Conservation (phyloP, 2,329 filamentous ascomycete species). For the Aspergillus sp. region DNA sequence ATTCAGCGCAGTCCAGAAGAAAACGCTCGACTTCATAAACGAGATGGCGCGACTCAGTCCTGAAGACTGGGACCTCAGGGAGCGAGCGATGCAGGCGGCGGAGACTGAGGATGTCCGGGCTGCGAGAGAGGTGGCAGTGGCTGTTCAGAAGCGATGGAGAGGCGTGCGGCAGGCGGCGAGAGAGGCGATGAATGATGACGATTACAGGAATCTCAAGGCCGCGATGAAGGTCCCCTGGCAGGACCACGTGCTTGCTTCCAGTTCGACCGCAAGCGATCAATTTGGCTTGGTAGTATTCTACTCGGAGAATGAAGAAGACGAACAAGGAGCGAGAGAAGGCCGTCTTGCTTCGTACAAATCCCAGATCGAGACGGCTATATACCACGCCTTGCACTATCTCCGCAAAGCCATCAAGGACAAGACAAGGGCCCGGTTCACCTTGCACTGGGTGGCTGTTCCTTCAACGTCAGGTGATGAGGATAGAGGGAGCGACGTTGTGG, state of each 20-base stretch:
- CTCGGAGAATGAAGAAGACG: neutral
- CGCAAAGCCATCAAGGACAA: conserved; percentile 12
- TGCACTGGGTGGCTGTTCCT: conserved; percentile 16
- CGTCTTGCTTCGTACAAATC: conserved; percentile 13
- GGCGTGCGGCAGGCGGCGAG: neutral
- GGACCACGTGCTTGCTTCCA: conserved; percentile 15
- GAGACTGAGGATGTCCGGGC: conserved; percentile 17
- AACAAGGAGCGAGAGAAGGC: neutral
- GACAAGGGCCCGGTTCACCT: conserved; percentile 14
- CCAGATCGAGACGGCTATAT: conserved; percentile 19
- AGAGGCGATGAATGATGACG: conserved; percentile 13
- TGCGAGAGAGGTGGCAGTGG: conserved; percentile 10
- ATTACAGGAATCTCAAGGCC: conserved; percentile 17
- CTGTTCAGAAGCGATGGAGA: conserved; percentile 9
- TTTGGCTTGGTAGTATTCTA: conserved; percentile 21
- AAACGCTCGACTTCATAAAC: conserved; percentile 1
- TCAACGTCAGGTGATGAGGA: neutral
- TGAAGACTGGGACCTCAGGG: conserved; percentile 19
- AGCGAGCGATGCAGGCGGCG: conserved; percentile 18
- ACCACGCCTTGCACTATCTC: conserved; percentile 16
- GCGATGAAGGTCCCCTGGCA: conserved; percentile 21
- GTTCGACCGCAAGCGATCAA: conserved; percentile 3
- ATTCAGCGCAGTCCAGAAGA: conserved; percentile 3
- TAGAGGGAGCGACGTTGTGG: conserved; percentile 1
- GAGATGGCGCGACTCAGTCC: conserved; percentile 16